Percentiles rank a stretch among this genome's conserved stretches.
phyloP scores from a whole-genome alignment of 176 grass and related monocot genomes.

The Cenchrus purpureus region DNA sequence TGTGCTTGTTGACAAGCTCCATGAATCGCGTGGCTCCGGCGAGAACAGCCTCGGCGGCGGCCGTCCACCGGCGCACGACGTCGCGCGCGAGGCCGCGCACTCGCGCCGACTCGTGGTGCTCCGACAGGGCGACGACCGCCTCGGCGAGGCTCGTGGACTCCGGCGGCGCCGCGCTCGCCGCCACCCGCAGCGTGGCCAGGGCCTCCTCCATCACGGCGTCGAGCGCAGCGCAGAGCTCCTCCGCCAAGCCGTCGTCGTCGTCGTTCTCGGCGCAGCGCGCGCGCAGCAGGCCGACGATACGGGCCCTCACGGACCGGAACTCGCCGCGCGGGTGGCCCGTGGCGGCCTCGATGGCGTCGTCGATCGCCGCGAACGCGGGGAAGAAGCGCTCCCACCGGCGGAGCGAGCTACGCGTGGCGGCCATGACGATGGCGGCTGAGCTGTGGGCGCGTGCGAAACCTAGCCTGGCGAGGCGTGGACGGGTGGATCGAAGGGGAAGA shows the following conservation, averaged over 20 bases:
- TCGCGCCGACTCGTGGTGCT: conserved; percentile 10
- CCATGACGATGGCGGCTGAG: conserved; percentile 2
- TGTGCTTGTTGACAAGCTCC: neutral
- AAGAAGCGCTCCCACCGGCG: conserved; percentile 32
- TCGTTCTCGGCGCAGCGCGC: neutral
- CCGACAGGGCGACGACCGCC: conserved; percentile 4
- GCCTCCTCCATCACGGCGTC: conserved; percentile 27
- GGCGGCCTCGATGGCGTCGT: conserved; percentile 13
- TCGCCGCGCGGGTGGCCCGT: no score
- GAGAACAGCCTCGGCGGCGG: neutral
- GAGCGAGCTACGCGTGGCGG: neutral
- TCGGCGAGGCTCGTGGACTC: neutral
- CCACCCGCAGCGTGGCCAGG: conserved; percentile 13
- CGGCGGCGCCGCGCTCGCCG: neutral
- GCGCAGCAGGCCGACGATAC: neutral
- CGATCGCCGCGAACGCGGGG: neutral
- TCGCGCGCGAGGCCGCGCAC: conserved; percentile 15
- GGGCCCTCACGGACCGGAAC: no score
- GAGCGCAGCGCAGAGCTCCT: conserved; percentile 7
- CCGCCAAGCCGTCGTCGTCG: conserved; percentile 4
- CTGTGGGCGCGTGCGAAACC: no score
- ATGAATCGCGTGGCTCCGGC: neutral
- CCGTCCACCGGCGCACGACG: neutral
- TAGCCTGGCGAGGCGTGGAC: no score
- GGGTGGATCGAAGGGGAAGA: no score